Percentiles rank a stretch among this genome's conserved stretches.
phyloP scores from a whole-genome alignment of 2,329 filamentous ascomycete species.

The Penicillium vulpinum region DNA sequence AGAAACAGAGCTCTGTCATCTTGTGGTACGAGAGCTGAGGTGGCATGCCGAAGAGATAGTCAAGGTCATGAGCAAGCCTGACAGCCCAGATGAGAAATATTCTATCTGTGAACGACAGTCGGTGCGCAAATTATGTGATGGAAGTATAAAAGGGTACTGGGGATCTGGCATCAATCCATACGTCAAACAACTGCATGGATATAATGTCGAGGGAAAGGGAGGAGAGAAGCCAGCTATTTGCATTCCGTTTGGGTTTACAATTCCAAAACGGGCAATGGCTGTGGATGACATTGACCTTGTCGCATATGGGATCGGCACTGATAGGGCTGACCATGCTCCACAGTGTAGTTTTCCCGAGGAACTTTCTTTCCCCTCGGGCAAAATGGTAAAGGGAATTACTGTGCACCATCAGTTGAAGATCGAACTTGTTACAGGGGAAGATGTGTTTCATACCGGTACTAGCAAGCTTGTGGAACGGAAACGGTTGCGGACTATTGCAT shows the following conservation, averaged over 20 bases:
- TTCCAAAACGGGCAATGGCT: background rate
- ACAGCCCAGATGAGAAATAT: background rate
- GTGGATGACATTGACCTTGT: background rate
- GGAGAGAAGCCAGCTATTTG: background rate
- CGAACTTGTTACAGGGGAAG: background rate
- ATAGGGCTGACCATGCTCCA: background rate
- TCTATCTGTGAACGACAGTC: background rate
- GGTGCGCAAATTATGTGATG: background rate
- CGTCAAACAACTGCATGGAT: background rate
- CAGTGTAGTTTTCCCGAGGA: background rate
- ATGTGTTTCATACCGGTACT: background rate
- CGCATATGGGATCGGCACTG: background rate
- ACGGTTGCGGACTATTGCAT: background rate
- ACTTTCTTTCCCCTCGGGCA: background rate
- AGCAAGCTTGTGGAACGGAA: background rate
- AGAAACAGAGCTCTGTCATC: background rate
- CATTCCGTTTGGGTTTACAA: background rate
- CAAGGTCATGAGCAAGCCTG: background rate
- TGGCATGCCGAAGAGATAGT: background rate
- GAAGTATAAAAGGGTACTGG: background rate
- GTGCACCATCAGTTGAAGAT: background rate
- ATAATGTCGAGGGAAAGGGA: background rate
- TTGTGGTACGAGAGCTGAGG: conserved; percentile 1
- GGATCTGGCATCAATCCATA: background rate
- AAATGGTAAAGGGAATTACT: background rate